Base-by-base conservation (phyloP, 345 rosid species). In the Euphorbia tirucalli region DNA sequence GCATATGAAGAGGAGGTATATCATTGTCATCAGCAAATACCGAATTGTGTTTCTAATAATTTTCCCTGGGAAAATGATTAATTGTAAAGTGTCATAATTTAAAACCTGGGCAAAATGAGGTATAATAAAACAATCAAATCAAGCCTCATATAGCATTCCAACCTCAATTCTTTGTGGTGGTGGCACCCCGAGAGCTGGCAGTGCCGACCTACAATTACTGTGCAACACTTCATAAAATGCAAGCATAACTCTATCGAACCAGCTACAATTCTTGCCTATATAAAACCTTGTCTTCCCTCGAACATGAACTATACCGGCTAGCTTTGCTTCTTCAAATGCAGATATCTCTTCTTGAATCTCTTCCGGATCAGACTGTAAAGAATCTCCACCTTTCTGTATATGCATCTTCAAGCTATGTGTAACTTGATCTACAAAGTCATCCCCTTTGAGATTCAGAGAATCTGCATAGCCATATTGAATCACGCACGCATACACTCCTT, bases 381-480 rank as follows among this genome's bases (percentile, higher is more conserved):
- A 3, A 7, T 61, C 54, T 0, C 61, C 65, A 64, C 35, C 5
- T 32, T 71, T 85, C 31, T 74, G 77, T 56, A 85, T 72, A 65
- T 75, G 80, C 32, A 28, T 28, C 44, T 14, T 49, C 86, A 85
- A 83, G 78, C 83, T 73, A 55, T 80, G 63, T 19, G 77, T 84
- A 25, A 89, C 83, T 79, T 79, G 86, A 74, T 68, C 67, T 11
- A 83, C 86, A 73, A 87, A 69, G 72, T 83, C 85, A 14, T 80
- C 77, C 22, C 88, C 91, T 48, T 79, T 86, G 22, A 80, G 90
- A 76, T 83, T 81, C 19, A 87, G 74, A 10, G 83, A 75, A 73
- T 89, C 94, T 3, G 90, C 88, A 52, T 89, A 86, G n/a, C 94
- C 94, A 66, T 87, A 84, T 66, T 80, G 90, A 73, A 87, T 82